A percentile compares a stretch with the other conserved stretches of the same genome.
Conservation (phyloP, 345 rosid genomes). For the Syzygium jambos region DNA sequence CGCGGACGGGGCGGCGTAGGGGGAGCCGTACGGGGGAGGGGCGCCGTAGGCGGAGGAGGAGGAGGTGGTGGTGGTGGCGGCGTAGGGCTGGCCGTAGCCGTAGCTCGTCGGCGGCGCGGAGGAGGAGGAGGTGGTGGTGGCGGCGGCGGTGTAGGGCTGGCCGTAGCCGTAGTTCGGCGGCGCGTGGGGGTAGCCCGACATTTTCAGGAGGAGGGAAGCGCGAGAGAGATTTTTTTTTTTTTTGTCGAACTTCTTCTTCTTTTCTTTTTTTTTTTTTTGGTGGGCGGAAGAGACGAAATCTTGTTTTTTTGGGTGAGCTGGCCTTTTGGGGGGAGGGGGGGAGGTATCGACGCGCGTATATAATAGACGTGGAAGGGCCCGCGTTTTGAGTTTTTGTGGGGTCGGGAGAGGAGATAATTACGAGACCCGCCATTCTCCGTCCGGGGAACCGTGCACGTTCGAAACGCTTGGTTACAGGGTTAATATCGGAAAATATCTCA, state of each 20-base stretch:
- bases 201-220: background rate
- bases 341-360: background rate
- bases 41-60: slow-evolving; percentile 16
- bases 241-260: too few species aligned
- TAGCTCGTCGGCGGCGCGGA: slow-evolving; percentile 6
- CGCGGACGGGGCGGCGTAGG: slow-evolving; percentile 36
- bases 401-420: background rate
- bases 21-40: slow-evolving; percentile 21
- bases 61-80: slow-evolving; percentile 6
- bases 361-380: background rate
- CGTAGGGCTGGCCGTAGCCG: slow-evolving; percentile 20
- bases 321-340: too few species aligned
- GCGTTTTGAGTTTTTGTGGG: background rate
- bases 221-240: background rate
- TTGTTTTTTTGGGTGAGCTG: too few species aligned
- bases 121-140: slow-evolving; percentile 2
- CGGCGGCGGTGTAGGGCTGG: slow-evolving; percentile 1
- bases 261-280: background rate
- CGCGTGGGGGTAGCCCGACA: slow-evolving; percentile 10
- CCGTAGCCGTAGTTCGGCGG: slow-evolving; percentile 20
- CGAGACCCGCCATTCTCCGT: background rate
- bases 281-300: too few species aligned
- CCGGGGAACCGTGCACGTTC: background rate
- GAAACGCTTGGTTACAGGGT: background rate
- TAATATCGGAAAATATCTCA: too few species aligned